Evolutionary conservation across 2,329 filamentous ascomycete species (phyloP).

Genomic region (Phyllosticta capitalensis): DNA sequence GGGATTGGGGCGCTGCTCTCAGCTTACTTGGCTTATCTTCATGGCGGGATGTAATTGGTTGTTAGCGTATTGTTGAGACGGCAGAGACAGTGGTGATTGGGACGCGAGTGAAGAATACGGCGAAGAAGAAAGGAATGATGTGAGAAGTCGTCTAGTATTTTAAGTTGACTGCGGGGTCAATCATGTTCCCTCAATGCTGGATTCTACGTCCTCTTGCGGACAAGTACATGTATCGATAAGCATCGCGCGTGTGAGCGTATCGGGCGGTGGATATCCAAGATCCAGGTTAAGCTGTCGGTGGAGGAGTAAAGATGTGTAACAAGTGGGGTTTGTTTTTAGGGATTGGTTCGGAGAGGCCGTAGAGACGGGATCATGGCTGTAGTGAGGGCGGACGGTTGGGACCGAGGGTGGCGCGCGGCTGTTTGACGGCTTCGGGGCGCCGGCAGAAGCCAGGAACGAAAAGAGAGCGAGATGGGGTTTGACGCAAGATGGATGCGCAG

Average conservation of each 20-base stretch:
- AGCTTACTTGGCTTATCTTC: conserved; percentile 25
- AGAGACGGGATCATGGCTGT: neutral
- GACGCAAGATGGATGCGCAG: neutral
- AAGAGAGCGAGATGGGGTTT: neutral
- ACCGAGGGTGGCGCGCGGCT: neutral
- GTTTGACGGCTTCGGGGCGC: no score
- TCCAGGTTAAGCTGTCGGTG: neutral
- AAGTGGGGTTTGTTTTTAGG: neutral
- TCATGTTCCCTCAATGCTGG: neutral
- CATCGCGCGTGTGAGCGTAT: neutral
- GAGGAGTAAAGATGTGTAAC: neutral
- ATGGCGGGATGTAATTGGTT: conserved; percentile 12
- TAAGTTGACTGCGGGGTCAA: neutral
- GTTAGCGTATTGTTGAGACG: neutral
- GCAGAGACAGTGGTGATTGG: neutral
- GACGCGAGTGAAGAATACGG: neutral
- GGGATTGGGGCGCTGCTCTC: neutral
- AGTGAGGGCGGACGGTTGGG: neutral
- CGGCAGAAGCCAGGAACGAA: neutral
- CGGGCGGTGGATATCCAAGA: neutral
- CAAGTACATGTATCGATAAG: neutral
- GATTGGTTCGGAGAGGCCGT: neutral
- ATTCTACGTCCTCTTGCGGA: neutral
- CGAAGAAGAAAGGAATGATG: neutral
- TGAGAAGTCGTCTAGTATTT: neutral